Evolutionary conservation across 768 basidiomycete species (phyloP), one percentile per base, ranked within the genome.

Genomic region (Amanita inopinata): DNA sequence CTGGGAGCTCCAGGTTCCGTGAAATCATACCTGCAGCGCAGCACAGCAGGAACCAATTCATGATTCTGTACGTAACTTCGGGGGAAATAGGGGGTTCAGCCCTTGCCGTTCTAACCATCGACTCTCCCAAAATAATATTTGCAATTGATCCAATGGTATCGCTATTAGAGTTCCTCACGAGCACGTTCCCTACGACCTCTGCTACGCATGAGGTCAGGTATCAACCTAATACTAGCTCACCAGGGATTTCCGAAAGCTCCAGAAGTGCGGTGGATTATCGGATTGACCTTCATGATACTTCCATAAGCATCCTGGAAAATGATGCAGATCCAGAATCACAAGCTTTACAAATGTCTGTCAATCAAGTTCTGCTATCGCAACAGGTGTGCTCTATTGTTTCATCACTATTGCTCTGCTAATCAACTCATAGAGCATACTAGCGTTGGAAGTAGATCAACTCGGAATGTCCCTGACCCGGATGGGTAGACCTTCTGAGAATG

Each of bases 381-480:
- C 91, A 97, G 78, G 92, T 84, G 53, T 24, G 69, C 49, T 27
- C 18, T 17, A 24, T 31, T 31, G 22, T 15, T 18, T 25, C 27
- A 20, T 22, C 15, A 27, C 4, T 5, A 15, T 28, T 9, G 35
- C 12, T 18, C 38, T 11, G 31, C 31, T 48, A 6, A 56, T 46
- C 20, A 17, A 33, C n/a, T 8, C 9, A 15, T 36, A 97, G 88
- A 80, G 81, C 5, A 76, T 90, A 25, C 57, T 88, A 47, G 87
- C 92, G 1, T 63, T 98, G 43, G 90, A 75, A 25, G 66, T 97
- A 23, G 78, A 72, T 40, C 74, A 73, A 22, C 70, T 97, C 6
- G 96, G 96, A 15, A 98, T 99, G 94, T 96, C 91, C 2, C 69
- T 99, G 22, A 77, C 81, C 46, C 73, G 74, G 20, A 98, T 99